These are phyloP conservation scores for Aspergillus terreus DNA, from an alignment of 2,329 filamentous ascomycete species.

Conservation along the genomic window DNA sequence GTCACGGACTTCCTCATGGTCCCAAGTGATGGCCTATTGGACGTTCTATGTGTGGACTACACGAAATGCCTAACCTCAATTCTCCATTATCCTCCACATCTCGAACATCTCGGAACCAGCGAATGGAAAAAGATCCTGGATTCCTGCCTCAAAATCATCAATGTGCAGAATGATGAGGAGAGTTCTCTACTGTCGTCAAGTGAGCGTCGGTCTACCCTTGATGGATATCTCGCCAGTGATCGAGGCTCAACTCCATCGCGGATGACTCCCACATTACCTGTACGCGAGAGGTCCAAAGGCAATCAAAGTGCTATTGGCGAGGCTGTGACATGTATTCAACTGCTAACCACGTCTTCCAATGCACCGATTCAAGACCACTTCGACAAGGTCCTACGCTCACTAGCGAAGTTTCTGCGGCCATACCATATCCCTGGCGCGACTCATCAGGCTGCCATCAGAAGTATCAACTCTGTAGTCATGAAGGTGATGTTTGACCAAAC, in stretches of 20 bases:
- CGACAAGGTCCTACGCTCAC: constrained; percentile 52
- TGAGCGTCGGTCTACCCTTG: constrained; percentile 22
- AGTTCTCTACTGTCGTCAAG: constrained; percentile 28
- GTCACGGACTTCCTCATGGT: constrained; percentile 70
- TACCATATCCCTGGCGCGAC: constrained; percentile 58
- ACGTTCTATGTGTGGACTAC: constrained; percentile 71
- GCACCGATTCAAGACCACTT: constrained; percentile 61
- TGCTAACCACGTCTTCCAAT: constrained; percentile 62
- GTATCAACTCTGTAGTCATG: constrained; percentile 68
- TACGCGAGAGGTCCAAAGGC: constrained; percentile 22
- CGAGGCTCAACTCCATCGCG: constrained; percentile 29
- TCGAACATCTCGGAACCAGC: constrained; percentile 69
- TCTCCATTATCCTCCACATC: constrained; percentile 69
- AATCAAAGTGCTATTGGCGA: constrained; percentile 46
- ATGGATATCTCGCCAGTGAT: constrained; percentile 23
- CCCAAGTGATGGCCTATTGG: constrained; percentile 60
- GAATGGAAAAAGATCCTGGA: constrained; percentile 67
- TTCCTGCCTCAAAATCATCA: constrained; percentile 67
- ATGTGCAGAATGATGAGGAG: constrained; percentile 21
- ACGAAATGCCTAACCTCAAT: constrained; percentile 69
- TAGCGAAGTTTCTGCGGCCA: constrained; percentile 60
- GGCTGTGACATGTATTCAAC: constrained; percentile 62
- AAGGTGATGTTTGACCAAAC: constrained; percentile 66
- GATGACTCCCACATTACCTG: constrained; percentile 23
- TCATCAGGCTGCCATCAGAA: constrained; percentile 70